phyloP scores from a whole-genome alignment of 805 yeast genomes.

The Candida pini region DNA sequence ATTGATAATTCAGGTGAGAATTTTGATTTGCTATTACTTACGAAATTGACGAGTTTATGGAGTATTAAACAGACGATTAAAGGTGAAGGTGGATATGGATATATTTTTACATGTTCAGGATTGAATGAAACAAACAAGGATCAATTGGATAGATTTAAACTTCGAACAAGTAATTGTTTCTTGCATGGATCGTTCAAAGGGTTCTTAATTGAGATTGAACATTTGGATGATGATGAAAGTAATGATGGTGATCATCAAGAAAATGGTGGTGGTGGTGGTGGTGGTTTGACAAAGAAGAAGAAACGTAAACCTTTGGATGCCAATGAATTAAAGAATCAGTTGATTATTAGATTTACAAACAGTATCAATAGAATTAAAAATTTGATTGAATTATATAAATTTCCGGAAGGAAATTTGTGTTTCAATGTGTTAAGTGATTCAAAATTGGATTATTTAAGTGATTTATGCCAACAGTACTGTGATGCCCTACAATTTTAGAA shows the following conservation, averaged over 20 bases:
- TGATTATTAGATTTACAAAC: conserved; percentile 27
- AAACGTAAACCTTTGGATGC: conserved; percentile 12
- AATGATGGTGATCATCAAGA: conserved; percentile 4
- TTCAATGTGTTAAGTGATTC: conserved; percentile 33
- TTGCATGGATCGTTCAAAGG: conserved; percentile 74
- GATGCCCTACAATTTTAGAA: conserved; percentile 32
- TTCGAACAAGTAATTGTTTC: conserved; percentile 66
- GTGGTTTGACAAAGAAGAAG: too few species aligned
- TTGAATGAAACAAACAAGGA: conserved; percentile 3
- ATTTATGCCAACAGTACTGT: conserved; percentile 34
- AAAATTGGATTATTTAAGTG: conserved; percentile 31
- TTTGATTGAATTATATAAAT: conserved; percentile 26
- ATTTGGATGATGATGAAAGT: conserved; percentile 23
- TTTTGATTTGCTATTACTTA: conserved; percentile 48
- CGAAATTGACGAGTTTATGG: conserved; percentile 69
- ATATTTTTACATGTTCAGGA: conserved; percentile 39
- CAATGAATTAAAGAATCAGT: conserved; percentile 16
- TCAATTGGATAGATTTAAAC: conserved; percentile 39
- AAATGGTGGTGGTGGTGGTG: too few species aligned
- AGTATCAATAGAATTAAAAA: conserved; percentile 30
- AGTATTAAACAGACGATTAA: conserved; percentile 57
- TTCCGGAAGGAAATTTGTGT: conserved; percentile 32
- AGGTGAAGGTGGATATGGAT: conserved; percentile 72
- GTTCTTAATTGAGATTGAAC: conserved; percentile 56
- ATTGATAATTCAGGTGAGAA: conserved; percentile 36